Evolutionary conservation across 75 land plant species (phyloP).

Genomic region (Cryptomeria japonica): DNA sequence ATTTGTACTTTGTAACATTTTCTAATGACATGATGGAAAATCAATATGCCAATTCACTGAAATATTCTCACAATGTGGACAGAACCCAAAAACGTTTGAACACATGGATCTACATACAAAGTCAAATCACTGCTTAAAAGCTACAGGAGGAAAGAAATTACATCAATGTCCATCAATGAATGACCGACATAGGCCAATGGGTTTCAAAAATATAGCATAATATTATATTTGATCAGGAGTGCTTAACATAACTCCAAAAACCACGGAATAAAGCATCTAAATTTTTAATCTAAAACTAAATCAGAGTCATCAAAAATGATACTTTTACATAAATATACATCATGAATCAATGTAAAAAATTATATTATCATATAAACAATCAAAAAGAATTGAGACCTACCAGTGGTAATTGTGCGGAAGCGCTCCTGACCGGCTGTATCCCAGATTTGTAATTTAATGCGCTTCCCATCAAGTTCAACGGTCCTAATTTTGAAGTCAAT

Average conservation of each 20-base stretch:
- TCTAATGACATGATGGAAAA: neutral
- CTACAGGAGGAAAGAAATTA: neutral
- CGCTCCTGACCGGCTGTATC: conserved; percentile 73
- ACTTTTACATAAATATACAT: neutral
- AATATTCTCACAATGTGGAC: neutral
- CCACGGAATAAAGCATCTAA: neutral
- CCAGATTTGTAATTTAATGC: conserved; percentile 66
- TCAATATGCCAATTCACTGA: neutral
- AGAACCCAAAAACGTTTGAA: neutral
- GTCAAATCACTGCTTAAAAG: neutral
- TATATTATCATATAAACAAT: neutral
- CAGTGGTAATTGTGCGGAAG: conserved; percentile 64
- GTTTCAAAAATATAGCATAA: too few species aligned
- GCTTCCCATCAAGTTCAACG: conserved; percentile 64
- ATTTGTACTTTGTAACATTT: neutral
- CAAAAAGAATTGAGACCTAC: conserved; percentile 12
- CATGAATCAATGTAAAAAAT: neutral
- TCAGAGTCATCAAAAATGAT: neutral
- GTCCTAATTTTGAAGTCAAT: conserved; percentile 62
- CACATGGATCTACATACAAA: neutral
- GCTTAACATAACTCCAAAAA: neutral
- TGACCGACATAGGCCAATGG: neutral
- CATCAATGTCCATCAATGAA: neutral
- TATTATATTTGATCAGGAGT: neutral
- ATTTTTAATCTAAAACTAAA: neutral